These are phyloP conservation scores for Trichoderma virens DNA, from an alignment of 495 filamentous ascomycete genomes.

Conservation along the genomic window DNA sequence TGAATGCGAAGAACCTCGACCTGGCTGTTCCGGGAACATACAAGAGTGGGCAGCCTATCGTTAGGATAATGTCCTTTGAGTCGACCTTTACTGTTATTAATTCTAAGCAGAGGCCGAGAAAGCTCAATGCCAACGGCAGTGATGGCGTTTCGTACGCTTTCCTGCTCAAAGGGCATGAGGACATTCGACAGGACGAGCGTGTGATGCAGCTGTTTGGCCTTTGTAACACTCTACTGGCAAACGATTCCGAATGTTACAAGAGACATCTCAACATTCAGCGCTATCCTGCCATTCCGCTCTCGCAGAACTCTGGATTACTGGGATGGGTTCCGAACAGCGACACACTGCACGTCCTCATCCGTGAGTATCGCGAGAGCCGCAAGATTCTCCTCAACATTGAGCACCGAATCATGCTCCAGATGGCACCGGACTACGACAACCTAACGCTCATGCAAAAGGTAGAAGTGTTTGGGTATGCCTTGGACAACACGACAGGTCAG, in stretches of 20 bases:
- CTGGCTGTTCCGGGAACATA: slow-evolving; percentile 94
- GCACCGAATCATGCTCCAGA: slow-evolving; percentile 98
- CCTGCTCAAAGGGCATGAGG: slow-evolving; percentile 90
- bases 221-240: slow-evolving; percentile 85
- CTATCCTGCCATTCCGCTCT: slow-evolving; percentile 90
- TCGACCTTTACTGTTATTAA: slow-evolving; percentile 83
- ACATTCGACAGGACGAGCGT: slow-evolving; percentile 96
- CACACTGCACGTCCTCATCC: slow-evolving; percentile 89
- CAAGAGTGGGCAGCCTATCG: slow-evolving; percentile 74
- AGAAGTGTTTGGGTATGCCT: slow-evolving; percentile 95
- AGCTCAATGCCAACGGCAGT: slow-evolving; percentile 78
- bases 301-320: slow-evolving; percentile 87
- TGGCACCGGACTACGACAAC: slow-evolving; percentile 98
- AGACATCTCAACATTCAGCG: slow-evolving; percentile 91
- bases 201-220: slow-evolving; percentile 99
- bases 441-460: slow-evolving; percentile 99
- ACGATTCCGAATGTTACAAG: slow-evolving; percentile 93
- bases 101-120: slow-evolving; percentile 91
- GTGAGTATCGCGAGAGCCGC: slow-evolving; percentile 92
- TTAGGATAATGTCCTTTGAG: slow-evolving; percentile 84
- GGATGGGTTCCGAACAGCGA: slow-evolving; percentile 99
- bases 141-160: slow-evolving; percentile 84
- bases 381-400: slow-evolving; percentile 98
- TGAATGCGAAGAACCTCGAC: slow-evolving; percentile 73
- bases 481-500: slow-evolving; percentile 98